Base-by-base conservation (phyloP, 1,284 basidiomycete species). In the Baeospora myosura region DNA sequence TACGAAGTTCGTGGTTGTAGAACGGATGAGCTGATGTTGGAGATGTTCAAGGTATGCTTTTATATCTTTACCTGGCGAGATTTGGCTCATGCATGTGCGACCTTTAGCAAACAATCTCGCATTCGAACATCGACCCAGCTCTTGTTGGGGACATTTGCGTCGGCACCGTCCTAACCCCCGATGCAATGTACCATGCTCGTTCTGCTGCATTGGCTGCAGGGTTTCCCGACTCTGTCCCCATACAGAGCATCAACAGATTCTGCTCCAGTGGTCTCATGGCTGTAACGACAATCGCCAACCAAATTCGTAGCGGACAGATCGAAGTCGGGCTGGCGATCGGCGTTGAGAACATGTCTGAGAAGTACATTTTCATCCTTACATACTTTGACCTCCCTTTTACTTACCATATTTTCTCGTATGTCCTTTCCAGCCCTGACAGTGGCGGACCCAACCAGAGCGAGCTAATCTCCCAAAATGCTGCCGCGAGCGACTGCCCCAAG, bases 321-420 rank as follows among this genome's bases (percentile, higher is more conserved):
- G 78, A 91, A 42, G 71, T 92, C 48, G 91, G 90, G 2, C 71
- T 94, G 5, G 90, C 90, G 1, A 63, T 89, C 25, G 91, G 91
- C 7, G 73, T 87, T 14, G 90, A 95, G 62, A 82, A 77, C 63
- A 92, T 94, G 90, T 77, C 79, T 17, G 64, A 75, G 53, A 82
- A 84, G 82, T 85, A 58, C 41, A 71, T 58, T 10, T 38, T 22
- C 11, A 25, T 5, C 23, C 11, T 22, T 23, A 8, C 42, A 11
- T 22, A 21, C 10, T 30, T 39, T 16, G 14, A 25, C 20, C 4
- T 40, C 14, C 30, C 14, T 40, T 18, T 21, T 33, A 21, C 8
- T 22, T 33, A 37, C 29, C 33, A 34, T 22, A 16, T n/a, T n/a
- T n/a, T n/a, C n/a, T n/a, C n/a, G n/a, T n/a, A n/a, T n/a, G n/a